These are phyloP conservation scores for Westerdykella ornata DNA, from an alignment of 2,329 filamentous ascomycete species.

Conservation along the genomic window DNA sequence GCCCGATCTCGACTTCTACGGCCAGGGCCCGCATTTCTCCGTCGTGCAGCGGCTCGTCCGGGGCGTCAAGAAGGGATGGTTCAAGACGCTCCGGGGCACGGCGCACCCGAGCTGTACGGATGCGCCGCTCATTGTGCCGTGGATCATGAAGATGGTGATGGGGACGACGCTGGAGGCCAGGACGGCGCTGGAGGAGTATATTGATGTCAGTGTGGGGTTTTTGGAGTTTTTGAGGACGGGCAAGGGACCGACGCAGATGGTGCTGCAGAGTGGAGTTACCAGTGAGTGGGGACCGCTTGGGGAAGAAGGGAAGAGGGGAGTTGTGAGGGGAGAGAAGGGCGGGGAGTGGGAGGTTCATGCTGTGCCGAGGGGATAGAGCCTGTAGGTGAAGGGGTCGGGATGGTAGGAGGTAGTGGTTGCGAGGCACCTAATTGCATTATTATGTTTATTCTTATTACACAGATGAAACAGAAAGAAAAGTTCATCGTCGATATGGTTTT, in stretches of 20 bases:
- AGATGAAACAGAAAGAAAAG: too few species aligned
- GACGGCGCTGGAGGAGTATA: slow-evolving; percentile 55
- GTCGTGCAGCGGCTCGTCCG: slow-evolving; percentile 53
- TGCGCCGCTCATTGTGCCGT: slow-evolving; percentile 57
- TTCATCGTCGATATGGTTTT: too few species aligned
- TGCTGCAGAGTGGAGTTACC: slow-evolving; percentile 47
- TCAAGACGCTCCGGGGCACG: slow-evolving; percentile 39
- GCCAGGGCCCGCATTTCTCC: slow-evolving; percentile 55
- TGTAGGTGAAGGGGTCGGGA: too few species aligned
- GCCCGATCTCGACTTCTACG: slow-evolving; percentile 53
- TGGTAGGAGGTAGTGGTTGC: too few species aligned
- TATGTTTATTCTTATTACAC: too few species aligned
- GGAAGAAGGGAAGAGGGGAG: slow-evolving; percentile 19
- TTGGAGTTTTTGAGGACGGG: slow-evolving; percentile 43
- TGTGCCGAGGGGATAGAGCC: slow-evolving; percentile 20
- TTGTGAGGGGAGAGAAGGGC: slow-evolving; percentile 18
- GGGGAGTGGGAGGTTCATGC: slow-evolving; percentile 43
- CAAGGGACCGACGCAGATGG: slow-evolving; percentile 37
- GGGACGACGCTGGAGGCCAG: slow-evolving; percentile 53
- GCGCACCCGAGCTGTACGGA: slow-evolving; percentile 61
- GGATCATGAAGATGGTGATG: slow-evolving; percentile 55
- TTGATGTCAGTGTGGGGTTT: slow-evolving; percentile 54
- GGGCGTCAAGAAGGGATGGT: slow-evolving; percentile 41
- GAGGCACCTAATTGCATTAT: too few species aligned
- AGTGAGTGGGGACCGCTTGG: slow-evolving; percentile 34